Evolutionary conservation across 768 basidiomycete species (phyloP), one percentile per base, ranked within the genome.

Genomic region (Lactarius quietus): DNA sequence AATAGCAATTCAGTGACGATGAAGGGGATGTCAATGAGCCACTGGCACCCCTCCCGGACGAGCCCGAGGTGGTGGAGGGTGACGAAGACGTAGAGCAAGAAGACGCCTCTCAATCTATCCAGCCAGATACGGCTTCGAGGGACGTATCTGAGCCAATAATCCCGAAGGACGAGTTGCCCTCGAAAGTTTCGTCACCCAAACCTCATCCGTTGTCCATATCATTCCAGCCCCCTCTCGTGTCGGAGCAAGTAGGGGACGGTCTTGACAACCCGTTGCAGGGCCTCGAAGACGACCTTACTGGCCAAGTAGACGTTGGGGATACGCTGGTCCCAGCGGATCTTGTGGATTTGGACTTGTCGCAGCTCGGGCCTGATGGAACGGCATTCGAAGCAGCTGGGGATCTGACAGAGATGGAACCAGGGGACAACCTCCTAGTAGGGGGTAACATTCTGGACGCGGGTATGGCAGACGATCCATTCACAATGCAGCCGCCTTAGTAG

Each of bases 1-100:
- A 39, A 59, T 67, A 94, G 92, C 89, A 92, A 82, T 94, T 93
- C 71, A 92, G 89, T 71, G 92, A 93, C 71, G 90, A 93, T 64
- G 92, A 93, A 71, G 89, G 84, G 58, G 88, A 86, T 67, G 84
- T 78, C 0, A 90, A 93, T 69, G 89, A 90, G 70, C 90, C 91
- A 17, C 80, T 93, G 29, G 92, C 86, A 1, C 92, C 92, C 20
- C 78, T 93, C 51, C 92, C 90, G 6, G 83, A 84, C 62, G 91
- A 92, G 69, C 84, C 86, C 29, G 91, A 93, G 73, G 84, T 84
- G 9, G 86, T 84, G 0, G 92, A 92, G 38, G 84, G 80, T n/a
- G 83, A 89, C 58, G 90, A 91, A 55, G 90, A 92, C 62, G 81
- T 87, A 74, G 88, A 90, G 62, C 82, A 85, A 66, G 90, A 90